These are phyloP conservation scores for Cicer arietinum DNA, from an alignment of 306 rosid genomes.

Conservation along the genomic window DNA sequence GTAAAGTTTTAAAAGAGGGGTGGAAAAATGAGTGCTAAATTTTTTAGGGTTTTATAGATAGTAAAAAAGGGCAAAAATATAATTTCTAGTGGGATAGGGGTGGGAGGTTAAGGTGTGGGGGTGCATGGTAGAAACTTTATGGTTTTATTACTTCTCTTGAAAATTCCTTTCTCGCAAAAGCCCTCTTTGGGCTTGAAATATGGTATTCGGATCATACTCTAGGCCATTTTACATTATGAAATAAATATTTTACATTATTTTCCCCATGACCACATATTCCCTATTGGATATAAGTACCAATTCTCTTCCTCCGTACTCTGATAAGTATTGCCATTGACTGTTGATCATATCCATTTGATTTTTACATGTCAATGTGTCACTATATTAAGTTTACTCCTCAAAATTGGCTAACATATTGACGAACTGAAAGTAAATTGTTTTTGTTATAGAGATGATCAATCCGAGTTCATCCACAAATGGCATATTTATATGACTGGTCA, in stretches of 20 bases:
- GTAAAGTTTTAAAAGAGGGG: too few species aligned
- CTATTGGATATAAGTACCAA: slow-evolving; percentile 4
- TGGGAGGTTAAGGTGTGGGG: too few species aligned
- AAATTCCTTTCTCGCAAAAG: neutral
- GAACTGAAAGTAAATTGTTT: slow-evolving; percentile 27
- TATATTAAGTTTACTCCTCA: slow-evolving; percentile 11
- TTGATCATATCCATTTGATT: slow-evolving; percentile 15
- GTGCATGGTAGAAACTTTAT: too few species aligned
- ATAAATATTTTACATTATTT: slow-evolving; percentile 17
- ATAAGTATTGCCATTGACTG: neutral
- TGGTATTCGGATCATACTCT: neutral
- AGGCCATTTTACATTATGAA: neutral
- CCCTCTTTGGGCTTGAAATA: slow-evolving; percentile 2
- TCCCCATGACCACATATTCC: neutral
- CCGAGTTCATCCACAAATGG: slow-evolving; percentile 71
- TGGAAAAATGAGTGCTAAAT: too few species aligned
- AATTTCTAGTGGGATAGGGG: too few species aligned
- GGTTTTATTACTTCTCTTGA: neutral
- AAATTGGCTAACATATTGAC: slow-evolving; percentile 29
- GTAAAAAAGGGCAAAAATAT: too few species aligned
- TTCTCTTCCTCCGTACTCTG: neutral
- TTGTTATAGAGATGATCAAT: slow-evolving; percentile 69
- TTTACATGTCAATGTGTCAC: slow-evolving; percentile 30
- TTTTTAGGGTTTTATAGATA: too few species aligned
- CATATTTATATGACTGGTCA: slow-evolving; percentile 93